A percentile compares a stretch with the other conserved stretches of the same genome.
Evolutionary conservation across 495 filamentous ascomycete genomes (phyloP).

Genomic region (Penicillium bialowiezense): DNA sequence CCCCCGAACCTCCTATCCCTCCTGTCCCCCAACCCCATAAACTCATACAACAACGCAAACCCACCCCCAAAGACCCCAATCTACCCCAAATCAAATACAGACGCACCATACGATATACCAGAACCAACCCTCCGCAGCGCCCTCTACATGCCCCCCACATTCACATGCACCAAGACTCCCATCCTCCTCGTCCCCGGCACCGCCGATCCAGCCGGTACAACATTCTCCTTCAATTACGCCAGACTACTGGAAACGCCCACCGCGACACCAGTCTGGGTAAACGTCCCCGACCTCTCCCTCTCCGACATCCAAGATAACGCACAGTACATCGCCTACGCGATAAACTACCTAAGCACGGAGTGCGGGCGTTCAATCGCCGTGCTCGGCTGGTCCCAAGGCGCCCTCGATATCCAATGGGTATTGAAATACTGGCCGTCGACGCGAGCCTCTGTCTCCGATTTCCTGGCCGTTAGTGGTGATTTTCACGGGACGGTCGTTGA

Average conservation of each 20-base stretch:
- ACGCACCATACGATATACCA: conserved; percentile 41
- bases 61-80: conserved; percentile 8
- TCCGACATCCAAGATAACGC: conserved; percentile 42
- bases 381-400: conserved; percentile 43
- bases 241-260: conserved; percentile 31
- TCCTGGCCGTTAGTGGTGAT: conserved; percentile 41
- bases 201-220: conserved; percentile 33
- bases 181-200: conserved; percentile 49
- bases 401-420: conserved; percentile 45
- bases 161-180: conserved; percentile 35
- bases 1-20: conserved; percentile 1
- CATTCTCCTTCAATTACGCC: conserved; percentile 41
- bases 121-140: conserved; percentile 35
- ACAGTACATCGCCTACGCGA: conserved; percentile 41
- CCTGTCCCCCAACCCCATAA: not conserved
- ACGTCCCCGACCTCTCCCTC: conserved; percentile 39
- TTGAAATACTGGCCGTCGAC: conserved; percentile 51
- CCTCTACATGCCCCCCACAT: conserved; percentile 43
- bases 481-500: conserved; percentile 44
- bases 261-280: conserved; percentile 50
- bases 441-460: conserved; percentile 27
- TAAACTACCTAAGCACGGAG: conserved; percentile 39
- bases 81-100: conserved; percentile 27
- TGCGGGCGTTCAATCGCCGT: conserved; percentile 29
- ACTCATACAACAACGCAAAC: not conserved